phyloP scores from a whole-genome alignment of 2,329 filamentous ascomycete genomes.

The Cephalotrichum gorgonifer region DNA sequence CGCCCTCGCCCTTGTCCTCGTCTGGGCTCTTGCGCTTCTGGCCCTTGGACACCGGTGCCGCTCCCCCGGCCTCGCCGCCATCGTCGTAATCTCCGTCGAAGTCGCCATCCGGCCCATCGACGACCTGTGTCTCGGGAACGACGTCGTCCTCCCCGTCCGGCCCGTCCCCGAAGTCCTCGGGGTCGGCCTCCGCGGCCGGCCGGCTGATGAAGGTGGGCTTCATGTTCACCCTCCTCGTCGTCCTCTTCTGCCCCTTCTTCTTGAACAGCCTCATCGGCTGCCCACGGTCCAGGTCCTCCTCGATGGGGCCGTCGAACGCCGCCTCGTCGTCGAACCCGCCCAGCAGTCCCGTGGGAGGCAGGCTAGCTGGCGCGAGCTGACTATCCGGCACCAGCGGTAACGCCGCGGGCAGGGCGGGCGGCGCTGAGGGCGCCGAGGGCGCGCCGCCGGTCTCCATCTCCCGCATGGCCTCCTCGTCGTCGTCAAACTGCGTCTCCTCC shows the following conservation, averaged over 20 bases:
- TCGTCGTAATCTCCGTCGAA: constrained; percentile 4
- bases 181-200: constrained; percentile 27
- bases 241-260: constrained; percentile 77
- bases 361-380: constrained; percentile 31
- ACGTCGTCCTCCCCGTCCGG: constrained; percentile 7
- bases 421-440: not conserved
- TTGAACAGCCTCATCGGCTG: constrained; percentile 57
- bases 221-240: constrained; percentile 60
- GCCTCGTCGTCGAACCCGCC: constrained; percentile 56
- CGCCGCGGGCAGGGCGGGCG: not conserved
- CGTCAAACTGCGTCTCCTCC: constrained; percentile 59
- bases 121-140: constrained; percentile 18
- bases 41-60: constrained; percentile 13
- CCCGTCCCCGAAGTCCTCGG: constrained; percentile 15
- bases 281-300: constrained; percentile 38
- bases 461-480: constrained; percentile 64
- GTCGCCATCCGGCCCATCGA: constrained; percentile 13
- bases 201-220: constrained; percentile 40
- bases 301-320: constrained; percentile 42
- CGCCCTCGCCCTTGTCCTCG: constrained; percentile 16
- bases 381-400: not conserved
- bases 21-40: constrained; percentile 17
- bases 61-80: constrained; percentile 7
- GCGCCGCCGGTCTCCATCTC: constrained; percentile 48
- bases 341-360: constrained; percentile 32